Conservation (phyloP, 106 monocot genomes). For the Apostasia ramifera region DNA sequence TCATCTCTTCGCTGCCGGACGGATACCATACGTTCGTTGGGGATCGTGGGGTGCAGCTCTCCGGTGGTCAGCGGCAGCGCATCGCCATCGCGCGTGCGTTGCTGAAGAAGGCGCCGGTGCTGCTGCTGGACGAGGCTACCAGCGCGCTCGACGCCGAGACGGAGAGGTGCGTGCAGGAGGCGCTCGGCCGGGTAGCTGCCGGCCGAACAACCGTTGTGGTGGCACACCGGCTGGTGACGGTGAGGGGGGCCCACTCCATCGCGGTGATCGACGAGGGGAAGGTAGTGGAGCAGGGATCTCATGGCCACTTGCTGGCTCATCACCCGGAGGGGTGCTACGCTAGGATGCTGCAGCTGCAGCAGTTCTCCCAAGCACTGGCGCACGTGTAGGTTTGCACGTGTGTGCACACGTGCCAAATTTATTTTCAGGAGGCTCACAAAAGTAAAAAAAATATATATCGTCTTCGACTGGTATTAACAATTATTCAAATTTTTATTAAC, state of each 20-base stretch:
- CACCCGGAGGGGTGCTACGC: conserved; percentile 77
- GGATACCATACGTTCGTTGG: conserved; percentile 82
- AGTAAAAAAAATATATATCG: too few relatives aligned
- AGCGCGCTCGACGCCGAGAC: conserved; percentile 92
- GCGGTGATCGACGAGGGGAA: conserved; percentile 97
- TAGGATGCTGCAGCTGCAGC: conserved; percentile 85
- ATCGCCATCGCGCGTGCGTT: conserved; percentile 78
- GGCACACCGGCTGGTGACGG: conserved; percentile 75
- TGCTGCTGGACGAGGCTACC: conserved; percentile 92
- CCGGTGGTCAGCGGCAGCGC: conserved; percentile 88
- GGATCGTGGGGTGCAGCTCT: conserved; percentile 78
- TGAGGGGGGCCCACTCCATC: conserved; percentile 61
- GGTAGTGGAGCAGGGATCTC: conserved; percentile 94
- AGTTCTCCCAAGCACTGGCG: conserved; percentile 15
- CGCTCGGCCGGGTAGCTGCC: conserved; percentile 37
- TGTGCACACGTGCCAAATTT: too few relatives aligned
- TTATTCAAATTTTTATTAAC: too few relatives aligned
- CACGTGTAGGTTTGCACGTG: too few relatives aligned
- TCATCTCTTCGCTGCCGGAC: conserved; percentile 80
- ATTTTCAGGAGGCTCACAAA: too few relatives aligned
- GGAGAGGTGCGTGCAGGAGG: conserved; percentile 76
- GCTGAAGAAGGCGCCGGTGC: conserved; percentile 52
- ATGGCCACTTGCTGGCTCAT: conserved; percentile 71
- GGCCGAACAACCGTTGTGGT: conserved; percentile 74
- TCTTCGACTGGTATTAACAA: too few relatives aligned